Evolutionary conservation across 129 eudicot species (phyloP).

Genomic region (Pseudognaphalium luteoalbum): DNA sequence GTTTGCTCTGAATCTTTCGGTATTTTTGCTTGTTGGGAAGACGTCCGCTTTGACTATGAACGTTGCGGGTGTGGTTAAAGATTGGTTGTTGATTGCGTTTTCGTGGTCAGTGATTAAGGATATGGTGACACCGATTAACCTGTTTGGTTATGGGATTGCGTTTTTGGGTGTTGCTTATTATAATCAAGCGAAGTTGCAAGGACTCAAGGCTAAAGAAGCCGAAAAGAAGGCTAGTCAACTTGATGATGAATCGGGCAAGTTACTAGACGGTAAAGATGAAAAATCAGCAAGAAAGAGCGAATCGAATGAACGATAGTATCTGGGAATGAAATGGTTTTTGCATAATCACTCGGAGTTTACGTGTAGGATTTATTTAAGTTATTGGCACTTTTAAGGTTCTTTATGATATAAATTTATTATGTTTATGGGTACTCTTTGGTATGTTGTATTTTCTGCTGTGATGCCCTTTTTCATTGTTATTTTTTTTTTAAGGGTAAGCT

Average conservation of each 20-base stretch:
- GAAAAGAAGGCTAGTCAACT: slow-evolving; percentile 40
- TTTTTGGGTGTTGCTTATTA: slow-evolving; percentile 70
- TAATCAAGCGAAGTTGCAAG: slow-evolving; percentile 52
- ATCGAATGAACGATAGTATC: slow-evolving; percentile 1
- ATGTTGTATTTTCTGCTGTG: background rate
- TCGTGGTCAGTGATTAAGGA: slow-evolving; percentile 89
- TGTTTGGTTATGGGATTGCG: slow-evolving; percentile 66
- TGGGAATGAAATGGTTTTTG: background rate
- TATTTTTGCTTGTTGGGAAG: slow-evolving; percentile 81
- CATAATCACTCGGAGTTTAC: too few species aligned
- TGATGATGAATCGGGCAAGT: slow-evolving; percentile 40
- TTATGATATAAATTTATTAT: background rate
- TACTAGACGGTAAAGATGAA: slow-evolving; percentile 34
- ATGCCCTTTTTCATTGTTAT: too few species aligned
- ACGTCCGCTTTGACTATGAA: slow-evolving; percentile 93
- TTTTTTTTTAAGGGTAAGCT: too few species aligned
- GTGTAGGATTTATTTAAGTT: too few species aligned
- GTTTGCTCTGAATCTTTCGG: slow-evolving; percentile 69
- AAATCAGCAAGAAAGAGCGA: slow-evolving; percentile 22
- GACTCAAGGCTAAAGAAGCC: slow-evolving; percentile 47
- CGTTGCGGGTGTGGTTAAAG: slow-evolving; percentile 88
- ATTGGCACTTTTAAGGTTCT: background rate
- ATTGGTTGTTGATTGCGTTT: slow-evolving; percentile 76
- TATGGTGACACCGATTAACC: slow-evolving; percentile 57
- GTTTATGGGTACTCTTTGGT: background rate